Conservation (phyloP, 768 basidiomycete genomes). For the Daedaleopsis nitida region DNA sequence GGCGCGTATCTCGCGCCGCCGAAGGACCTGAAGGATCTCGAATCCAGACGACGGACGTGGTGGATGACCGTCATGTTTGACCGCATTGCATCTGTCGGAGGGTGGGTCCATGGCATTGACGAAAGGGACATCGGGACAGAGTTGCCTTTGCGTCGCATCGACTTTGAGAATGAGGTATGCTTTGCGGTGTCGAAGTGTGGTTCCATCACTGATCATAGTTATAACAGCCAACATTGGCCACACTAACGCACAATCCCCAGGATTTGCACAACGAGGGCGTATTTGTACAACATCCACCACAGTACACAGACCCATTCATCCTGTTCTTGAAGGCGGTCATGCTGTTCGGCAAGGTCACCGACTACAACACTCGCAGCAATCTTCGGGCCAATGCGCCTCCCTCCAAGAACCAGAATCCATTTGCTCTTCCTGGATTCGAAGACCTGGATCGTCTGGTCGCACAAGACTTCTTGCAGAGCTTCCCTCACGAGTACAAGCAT, state of each 20-base stretch:
- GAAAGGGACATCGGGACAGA: slow-evolving; percentile 86
- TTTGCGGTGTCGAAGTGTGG: slow-evolving; percentile 1
- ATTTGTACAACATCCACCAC: slow-evolving; percentile 69
- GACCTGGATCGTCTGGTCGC: slow-evolving; percentile 71
- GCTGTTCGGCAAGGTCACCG: slow-evolving; percentile 84
- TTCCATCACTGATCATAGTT: background rate
- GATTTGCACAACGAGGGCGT: slow-evolving; percentile 63
- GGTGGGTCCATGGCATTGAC: slow-evolving; percentile 85
- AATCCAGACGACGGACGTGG: slow-evolving; percentile 82
- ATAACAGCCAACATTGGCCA: background rate
- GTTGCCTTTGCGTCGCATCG: slow-evolving; percentile 70
- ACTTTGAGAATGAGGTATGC: slow-evolving; percentile 76
- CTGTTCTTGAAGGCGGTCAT: slow-evolving; percentile 82
- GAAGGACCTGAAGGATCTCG: slow-evolving; percentile 72
- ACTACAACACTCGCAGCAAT: slow-evolving; percentile 78
- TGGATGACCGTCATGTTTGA: slow-evolving; percentile 92
- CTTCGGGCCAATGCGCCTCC: slow-evolving; percentile 66
- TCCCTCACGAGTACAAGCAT: slow-evolving; percentile 71
- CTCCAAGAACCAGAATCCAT: slow-evolving; percentile 75
- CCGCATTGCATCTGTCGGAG: slow-evolving; percentile 67
- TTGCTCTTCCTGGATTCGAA: slow-evolving; percentile 63
- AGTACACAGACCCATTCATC: slow-evolving; percentile 81
- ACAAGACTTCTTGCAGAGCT: slow-evolving; percentile 65
- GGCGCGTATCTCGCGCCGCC: slow-evolving; percentile 82
- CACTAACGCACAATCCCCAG: slow-evolving; percentile 68